Percentiles rank a stretch among this genome's conserved stretches.
phyloP scores from a whole-genome alignment of 352 stramenopile genomes.

The Poterioochromonas sp. region DNA sequence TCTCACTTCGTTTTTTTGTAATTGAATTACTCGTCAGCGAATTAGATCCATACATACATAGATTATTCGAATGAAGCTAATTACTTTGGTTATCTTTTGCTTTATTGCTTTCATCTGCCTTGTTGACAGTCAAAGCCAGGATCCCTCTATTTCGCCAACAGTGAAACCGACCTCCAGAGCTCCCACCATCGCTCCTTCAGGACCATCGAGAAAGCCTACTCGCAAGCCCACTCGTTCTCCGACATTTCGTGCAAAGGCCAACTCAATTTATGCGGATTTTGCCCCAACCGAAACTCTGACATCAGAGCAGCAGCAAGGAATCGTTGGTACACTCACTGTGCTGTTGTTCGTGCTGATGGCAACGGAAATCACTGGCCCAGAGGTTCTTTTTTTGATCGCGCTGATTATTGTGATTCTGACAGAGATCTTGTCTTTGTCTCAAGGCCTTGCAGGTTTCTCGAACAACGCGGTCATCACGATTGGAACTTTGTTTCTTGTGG shows the following conservation, averaged over 20 bases:
- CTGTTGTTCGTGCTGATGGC: neutral
- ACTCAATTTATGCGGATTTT: neutral
- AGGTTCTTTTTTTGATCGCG: constrained; percentile 9
- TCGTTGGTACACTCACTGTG: neutral
- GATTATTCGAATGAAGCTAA: too few species aligned
- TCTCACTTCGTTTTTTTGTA: too few species aligned
- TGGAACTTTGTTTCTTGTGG: constrained; percentile 46
- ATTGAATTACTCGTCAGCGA: too few species aligned
- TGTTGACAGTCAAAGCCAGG: too few species aligned
- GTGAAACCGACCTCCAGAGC: too few species aligned
- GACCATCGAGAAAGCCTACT: too few species aligned
- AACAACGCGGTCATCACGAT: constrained; percentile 46
- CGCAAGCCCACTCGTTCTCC: neutral
- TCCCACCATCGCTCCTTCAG: too few species aligned
- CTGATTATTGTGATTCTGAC: neutral
- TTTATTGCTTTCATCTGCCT: too few species aligned
- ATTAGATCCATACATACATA: too few species aligned
- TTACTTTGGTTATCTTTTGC: too few species aligned
- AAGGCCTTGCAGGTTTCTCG: constrained; percentile 43
- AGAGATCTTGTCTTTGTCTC: constrained; percentile 32
- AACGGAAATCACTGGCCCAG: neutral
- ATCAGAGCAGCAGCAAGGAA: neutral
- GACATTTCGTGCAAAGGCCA: neutral
- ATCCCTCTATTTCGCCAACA: too few species aligned
- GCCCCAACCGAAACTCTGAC: neutral